Evolutionary conservation across 148 eudicot species (phyloP).

Genomic region (Vaccinium vitisidaea): DNA sequence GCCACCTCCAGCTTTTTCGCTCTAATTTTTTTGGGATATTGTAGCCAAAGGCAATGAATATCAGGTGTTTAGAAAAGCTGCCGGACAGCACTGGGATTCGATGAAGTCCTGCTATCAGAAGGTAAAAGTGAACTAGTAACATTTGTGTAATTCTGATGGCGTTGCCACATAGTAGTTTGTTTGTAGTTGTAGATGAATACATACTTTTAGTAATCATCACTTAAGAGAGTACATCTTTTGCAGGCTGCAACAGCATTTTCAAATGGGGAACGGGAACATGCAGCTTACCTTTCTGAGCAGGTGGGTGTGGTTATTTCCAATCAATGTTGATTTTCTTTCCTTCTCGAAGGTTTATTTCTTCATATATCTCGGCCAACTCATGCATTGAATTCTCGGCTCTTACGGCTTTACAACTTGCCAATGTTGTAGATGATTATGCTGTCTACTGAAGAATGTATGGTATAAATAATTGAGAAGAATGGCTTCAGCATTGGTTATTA

Average conservation of each 20-base stretch:
- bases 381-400: neutral
- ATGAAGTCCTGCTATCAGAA: constrained; percentile 72
- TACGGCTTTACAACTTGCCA: neutral
- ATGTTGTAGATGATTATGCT: neutral
- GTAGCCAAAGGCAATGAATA: constrained; percentile 79
- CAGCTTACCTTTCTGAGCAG: constrained; percentile 79
- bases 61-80: constrained; percentile 53
- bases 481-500: neutral
- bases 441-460: neutral
- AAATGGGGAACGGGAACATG: constrained; percentile 71
- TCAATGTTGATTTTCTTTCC: neutral
- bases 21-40: constrained; percentile 19
- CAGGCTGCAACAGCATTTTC: constrained; percentile 93
- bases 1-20: constrained; percentile 11
- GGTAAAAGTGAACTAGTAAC: constrained; percentile 34
- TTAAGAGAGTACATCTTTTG: constrained; percentile 19
- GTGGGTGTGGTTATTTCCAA: constrained; percentile 31
- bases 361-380: neutral
- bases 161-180: neutral
- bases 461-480: constrained; percentile 4
- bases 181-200: constrained; percentile 2
- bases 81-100: constrained; percentile 69
- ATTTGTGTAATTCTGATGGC: constrained; percentile 3
- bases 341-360: neutral
- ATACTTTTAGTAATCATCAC: neutral